Evolutionary conservation across 352 stramenopile genomes (phyloP).

Genomic region (Phytopythium ostracodes): DNA sequence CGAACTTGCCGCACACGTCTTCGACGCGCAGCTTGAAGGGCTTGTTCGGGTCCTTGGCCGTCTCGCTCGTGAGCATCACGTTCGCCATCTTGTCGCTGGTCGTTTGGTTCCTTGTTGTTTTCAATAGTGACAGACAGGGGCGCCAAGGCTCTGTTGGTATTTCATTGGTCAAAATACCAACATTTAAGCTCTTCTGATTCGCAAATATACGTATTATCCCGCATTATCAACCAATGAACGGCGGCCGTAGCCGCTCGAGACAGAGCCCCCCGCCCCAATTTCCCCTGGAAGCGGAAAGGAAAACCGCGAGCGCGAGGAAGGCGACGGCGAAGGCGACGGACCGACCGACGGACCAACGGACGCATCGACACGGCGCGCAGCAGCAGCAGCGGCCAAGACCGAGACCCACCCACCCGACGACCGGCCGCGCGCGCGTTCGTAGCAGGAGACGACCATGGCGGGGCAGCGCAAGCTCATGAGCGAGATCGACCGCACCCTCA

Average conservation of each 20-base stretch:
- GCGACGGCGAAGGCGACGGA: neutral
- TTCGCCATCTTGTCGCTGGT: conserved; percentile 52
- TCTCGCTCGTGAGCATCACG: conserved; percentile 86
- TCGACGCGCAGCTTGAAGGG: conserved; percentile 83
- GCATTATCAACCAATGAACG: neutral
- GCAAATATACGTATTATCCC: neutral
- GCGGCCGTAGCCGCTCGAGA: neutral
- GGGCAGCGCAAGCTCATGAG: conserved; percentile 84
- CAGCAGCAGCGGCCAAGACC: neutral
- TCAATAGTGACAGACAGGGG: neutral
- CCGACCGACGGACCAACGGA: neutral
- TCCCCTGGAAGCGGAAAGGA: neutral
- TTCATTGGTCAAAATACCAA: neutral
- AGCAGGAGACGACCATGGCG: conserved; percentile 40
- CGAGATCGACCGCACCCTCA: conserved; percentile 99
- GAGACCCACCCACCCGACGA: neutral
- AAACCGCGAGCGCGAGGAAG: neutral
- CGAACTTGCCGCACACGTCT: conserved; percentile 82
- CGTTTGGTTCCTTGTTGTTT: no score
- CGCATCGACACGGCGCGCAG: neutral
- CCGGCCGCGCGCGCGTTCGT: neutral
- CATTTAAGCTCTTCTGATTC: neutral
- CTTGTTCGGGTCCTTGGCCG: conserved; percentile 87
- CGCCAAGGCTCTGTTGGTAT: neutral
- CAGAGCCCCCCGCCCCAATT: neutral